Evolutionary conservation across 1,139 yeast genomes (phyloP).

Genomic region (Lodderomyces pseudojiufengensis): DNA sequence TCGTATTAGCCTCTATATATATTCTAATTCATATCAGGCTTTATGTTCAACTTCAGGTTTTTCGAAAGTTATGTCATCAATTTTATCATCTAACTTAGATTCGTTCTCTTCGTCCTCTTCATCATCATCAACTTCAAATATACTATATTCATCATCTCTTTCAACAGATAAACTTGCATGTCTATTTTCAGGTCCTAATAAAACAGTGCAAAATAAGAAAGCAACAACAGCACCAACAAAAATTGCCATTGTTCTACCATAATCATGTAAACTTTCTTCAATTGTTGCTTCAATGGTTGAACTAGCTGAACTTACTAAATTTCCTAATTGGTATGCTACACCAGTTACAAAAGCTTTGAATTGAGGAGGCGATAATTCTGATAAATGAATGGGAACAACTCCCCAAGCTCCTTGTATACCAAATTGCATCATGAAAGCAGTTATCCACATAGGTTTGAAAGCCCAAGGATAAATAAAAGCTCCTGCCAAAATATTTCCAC

Average conservation of each 20-base stretch:
- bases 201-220: slow-evolving; percentile 51
- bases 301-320: slow-evolving; percentile 77
- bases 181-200: slow-evolving; percentile 75
- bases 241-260: slow-evolving; percentile 67
- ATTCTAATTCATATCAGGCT: no score
- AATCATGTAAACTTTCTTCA: slow-evolving; percentile 22
- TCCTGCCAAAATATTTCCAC: slow-evolving; percentile 64
- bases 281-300: slow-evolving; percentile 78
- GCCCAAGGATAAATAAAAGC: slow-evolving; percentile 76
- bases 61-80: slow-evolving; percentile 6
- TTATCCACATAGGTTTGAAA: slow-evolving; percentile 51
- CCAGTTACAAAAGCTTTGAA: slow-evolving; percentile 74
- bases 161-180: slow-evolving; percentile 29
- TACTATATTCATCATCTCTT: slow-evolving; percentile 18
- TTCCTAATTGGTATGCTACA: slow-evolving; percentile 78
- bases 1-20: no score
- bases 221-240: slow-evolving; percentile 77
- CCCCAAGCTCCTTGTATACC: slow-evolving; percentile 91
- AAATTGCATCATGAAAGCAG: slow-evolving; percentile 78
- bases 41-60: slow-evolving; percentile 11
- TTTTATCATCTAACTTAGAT: slow-evolving; percentile 7
- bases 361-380: slow-evolving; percentile 75
- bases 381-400: slow-evolving; percentile 71
- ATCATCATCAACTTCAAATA: slow-evolving; percentile 9
- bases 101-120: slow-evolving; percentile 6